These are phyloP conservation scores for Xenoacremonium recifei DNA, from an alignment of 2,329 filamentous ascomycete genomes.

Conservation along the genomic window DNA sequence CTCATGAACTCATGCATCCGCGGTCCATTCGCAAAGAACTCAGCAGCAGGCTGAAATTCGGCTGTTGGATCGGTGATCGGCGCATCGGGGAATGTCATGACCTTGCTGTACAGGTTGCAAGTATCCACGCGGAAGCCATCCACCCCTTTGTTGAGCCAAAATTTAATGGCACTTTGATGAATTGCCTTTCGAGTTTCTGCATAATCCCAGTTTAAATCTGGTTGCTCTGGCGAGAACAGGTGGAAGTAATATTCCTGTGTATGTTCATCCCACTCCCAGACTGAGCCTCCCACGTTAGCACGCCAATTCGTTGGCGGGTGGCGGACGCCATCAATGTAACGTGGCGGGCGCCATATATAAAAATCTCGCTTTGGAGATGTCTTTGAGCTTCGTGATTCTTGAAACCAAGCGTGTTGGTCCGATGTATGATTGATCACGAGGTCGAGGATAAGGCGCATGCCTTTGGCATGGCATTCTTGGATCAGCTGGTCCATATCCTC, in stretches of 20 bases:
- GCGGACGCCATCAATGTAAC: not conserved
- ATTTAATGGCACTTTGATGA: conserved; percentile 59
- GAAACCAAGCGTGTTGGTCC: not conserved
- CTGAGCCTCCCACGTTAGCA: conserved; percentile 1
- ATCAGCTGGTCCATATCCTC: conserved; percentile 9
- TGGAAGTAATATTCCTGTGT: conserved; percentile 49
- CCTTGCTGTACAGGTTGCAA: conserved; percentile 56
- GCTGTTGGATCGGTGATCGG: not conserved
- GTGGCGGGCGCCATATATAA: not conserved
- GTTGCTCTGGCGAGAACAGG: conserved; percentile 61
- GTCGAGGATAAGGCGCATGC: conserved; percentile 5
- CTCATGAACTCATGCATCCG: not conserved
- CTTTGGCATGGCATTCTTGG: conserved; percentile 2
- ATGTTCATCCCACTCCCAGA: conserved; percentile 35
- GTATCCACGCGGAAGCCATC: conserved; percentile 59
- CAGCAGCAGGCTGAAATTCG: not conserved
- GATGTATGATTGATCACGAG: not conserved
- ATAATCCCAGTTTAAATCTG: conserved; percentile 69
- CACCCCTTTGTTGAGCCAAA: conserved; percentile 63
- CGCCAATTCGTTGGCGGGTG: not conserved
- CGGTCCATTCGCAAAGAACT: not conserved
- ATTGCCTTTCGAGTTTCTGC: conserved; percentile 56
- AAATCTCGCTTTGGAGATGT: not conserved
- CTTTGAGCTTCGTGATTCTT: not conserved
- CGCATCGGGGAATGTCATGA: conserved; percentile 44